Base-by-base conservation (phyloP, 768 basidiomycete species). In the Russula ochroleuca region DNA sequence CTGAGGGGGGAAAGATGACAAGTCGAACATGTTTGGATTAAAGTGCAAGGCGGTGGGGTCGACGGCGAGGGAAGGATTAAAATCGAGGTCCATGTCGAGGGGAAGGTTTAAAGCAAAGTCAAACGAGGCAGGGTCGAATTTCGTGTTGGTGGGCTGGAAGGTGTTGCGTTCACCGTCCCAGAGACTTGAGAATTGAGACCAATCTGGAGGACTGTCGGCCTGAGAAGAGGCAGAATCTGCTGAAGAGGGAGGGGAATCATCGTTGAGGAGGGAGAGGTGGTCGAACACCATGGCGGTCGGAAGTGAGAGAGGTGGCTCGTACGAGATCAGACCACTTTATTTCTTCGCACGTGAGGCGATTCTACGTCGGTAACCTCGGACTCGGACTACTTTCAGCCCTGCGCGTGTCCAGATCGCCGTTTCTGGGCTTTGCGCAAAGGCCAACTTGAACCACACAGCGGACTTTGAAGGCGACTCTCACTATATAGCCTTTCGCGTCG, bases 41-140 rank as follows among this genome's bases (percentile, higher is more conserved):
- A 80, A 83, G 69, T 88, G 86, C 14, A 89, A 74, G 8, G 81
- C 76, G 67, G 77, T 84, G 35, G 89, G 87, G 63, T 90, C 85
- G 59, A 90, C 79, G 1, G 81, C 80, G 68, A 85, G 79, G 21
- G 81, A 74, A 4, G 83, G 80, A 71, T 79, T 76, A 59, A 86
- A 83, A 69, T 87, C 85, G 73, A 88, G 78, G 73, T 85, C 83
- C 80, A 86, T 82, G 9, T 72, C 64, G 71, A 79, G 62, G 25
- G 75, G 70, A 56, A 79, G 74, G 71, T 71, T 73, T 68, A 71
- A 81, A 65, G 71, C 80, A 67, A 71, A 28, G 68, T 68, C 67
- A 76, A 83, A 73, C 79, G 78, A 63, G 35, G 57, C 3, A 1
- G 64, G 45, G 13, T 67, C 65, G 45, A 64, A 59, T 45, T 67